phyloP scores from a whole-genome alignment of 2,329 filamentous ascomycete genomes.

The Neurospora sp. region DNA sequence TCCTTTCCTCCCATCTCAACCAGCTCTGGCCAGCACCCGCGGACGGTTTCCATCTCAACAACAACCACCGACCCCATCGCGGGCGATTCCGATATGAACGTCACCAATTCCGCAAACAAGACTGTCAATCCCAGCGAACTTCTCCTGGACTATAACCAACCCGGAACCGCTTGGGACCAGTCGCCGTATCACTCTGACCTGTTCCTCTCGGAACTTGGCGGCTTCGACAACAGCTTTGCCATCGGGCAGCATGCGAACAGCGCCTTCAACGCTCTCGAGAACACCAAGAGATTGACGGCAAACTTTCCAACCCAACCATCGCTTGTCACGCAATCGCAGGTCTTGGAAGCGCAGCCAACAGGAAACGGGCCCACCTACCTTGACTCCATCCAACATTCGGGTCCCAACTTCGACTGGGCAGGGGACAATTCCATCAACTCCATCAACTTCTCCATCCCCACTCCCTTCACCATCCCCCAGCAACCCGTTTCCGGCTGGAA shows the following conservation, averaged over 20 bases:
- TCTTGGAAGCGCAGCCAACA: background rate
- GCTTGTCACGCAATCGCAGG: background rate
- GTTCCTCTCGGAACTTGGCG: background rate
- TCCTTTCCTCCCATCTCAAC: background rate
- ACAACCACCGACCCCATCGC: background rate
- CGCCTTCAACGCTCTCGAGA: background rate
- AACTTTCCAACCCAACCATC: background rate
- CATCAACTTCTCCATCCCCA: background rate
- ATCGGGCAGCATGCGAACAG: background rate
- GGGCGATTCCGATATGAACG: background rate
- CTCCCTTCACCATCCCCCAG: background rate
- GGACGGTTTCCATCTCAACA: background rate
- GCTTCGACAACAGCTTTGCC: background rate
- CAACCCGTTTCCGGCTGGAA: background rate
- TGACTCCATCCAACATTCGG: background rate
- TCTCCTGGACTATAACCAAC: background rate
- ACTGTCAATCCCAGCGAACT: background rate
- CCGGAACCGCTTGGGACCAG: background rate
- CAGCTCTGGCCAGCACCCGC: background rate
- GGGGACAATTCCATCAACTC: background rate
- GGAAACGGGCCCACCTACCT: background rate
- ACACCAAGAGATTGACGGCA: background rate
- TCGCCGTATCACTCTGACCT: background rate
- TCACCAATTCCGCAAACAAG: background rate
- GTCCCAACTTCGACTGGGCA: background rate